phyloP scores from a whole-genome alignment of 139 green algal species.

The Coelastrella sp. region DNA sequence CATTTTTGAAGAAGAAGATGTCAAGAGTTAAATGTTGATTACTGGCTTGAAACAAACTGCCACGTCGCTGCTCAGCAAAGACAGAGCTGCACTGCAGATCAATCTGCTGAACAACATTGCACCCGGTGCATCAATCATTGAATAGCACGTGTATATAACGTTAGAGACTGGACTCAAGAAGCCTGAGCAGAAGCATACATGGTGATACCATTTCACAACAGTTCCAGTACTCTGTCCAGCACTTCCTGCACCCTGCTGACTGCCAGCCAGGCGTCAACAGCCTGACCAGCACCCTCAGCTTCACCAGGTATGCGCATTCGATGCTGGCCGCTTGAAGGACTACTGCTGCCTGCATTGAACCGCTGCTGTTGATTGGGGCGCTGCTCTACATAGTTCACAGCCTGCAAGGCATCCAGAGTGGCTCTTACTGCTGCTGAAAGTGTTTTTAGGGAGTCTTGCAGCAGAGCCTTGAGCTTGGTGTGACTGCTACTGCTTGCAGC shows the following conservation, averaged over 20 bases:
- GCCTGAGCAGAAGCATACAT: no score
- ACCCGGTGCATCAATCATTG: no score
- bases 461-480: not conserved
- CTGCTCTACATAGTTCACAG: not conserved
- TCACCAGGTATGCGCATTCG: conserved; percentile 4
- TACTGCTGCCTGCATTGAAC: not conserved
- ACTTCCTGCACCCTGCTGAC: conserved; percentile 44
- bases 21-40: no score
- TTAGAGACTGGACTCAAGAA: no score
- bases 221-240: conserved; percentile 37
- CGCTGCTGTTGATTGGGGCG: not conserved
- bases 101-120: no score
- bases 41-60: no score
- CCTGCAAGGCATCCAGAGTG: not conserved
- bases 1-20: no score
- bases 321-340: not conserved
- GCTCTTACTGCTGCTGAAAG: not conserved
- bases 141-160: no score
- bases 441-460: not conserved
- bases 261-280: conserved; percentile 45
- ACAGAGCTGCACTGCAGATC: no score
- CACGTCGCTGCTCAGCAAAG: no score
- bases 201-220: conserved; percentile 3
- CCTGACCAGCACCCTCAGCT: conserved; percentile 21
- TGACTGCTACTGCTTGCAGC: not conserved